Percentiles rank a stretch among this genome's conserved stretches.
Conservation (phyloP, 495 filamentous ascomycete genomes). For the Poronia punctata region DNA sequence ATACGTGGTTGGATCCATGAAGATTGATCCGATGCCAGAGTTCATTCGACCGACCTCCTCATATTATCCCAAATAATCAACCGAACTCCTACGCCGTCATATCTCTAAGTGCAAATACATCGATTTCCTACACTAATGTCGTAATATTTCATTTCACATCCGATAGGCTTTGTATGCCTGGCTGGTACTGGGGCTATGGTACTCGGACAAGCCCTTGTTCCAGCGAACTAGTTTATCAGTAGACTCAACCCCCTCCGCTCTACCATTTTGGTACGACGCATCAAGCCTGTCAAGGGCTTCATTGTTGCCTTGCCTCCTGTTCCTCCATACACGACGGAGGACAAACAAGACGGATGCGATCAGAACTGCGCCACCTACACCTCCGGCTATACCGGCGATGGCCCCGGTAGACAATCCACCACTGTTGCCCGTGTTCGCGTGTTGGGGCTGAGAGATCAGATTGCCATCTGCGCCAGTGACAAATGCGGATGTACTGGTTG, state of each 20-base stretch:
- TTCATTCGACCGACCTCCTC: too few relatives aligned
- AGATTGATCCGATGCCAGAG: too few relatives aligned
- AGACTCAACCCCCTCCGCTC: slow-evolving; percentile 14
- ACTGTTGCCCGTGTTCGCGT: slow-evolving; percentile 2
- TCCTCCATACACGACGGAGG: slow-evolving; percentile 22
- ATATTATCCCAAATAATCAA: too few relatives aligned
- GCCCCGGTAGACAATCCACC: slow-evolving; percentile 15
- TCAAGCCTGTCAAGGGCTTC: slow-evolving; percentile 16
- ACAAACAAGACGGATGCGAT: slow-evolving; percentile 12
- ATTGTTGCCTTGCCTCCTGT: slow-evolving; percentile 20
- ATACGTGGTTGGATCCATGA: too few relatives aligned
- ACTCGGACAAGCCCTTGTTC: slow-evolving; percentile 23
- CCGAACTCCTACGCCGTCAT: slow-evolving; percentile 1
- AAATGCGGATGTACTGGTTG: slow-evolving; percentile 1
- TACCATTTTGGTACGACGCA: slow-evolving; percentile 19
- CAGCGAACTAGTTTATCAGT: slow-evolving; percentile 22
- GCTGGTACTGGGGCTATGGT: slow-evolving; percentile 16
- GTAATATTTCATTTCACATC: slow-evolving; percentile 13
- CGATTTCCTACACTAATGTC: neutral
- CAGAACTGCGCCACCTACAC: slow-evolving; percentile 14
- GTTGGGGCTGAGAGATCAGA: slow-evolving; percentile 12
- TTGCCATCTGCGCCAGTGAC: slow-evolving; percentile 9
- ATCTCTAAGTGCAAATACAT: slow-evolving; percentile 1
- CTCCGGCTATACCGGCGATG: slow-evolving; percentile 25
- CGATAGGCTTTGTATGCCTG: slow-evolving; percentile 20